Conservation (phyloP, 345 rosid genomes). For the Corymbia maculata region DNA sequence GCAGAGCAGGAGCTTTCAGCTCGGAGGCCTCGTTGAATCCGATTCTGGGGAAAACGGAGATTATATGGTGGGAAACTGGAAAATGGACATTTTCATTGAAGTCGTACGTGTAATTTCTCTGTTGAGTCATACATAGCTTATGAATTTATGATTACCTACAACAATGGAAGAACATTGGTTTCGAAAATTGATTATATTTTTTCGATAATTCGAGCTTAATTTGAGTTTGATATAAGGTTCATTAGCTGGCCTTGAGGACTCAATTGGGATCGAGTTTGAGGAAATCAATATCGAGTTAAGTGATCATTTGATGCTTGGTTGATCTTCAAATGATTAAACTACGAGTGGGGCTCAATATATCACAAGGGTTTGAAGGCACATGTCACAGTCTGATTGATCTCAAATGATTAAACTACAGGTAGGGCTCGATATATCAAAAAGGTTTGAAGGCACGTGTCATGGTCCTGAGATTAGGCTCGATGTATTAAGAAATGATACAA, state of each 20-base stretch:
- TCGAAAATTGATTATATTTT: background rate
- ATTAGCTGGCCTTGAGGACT: background rate
- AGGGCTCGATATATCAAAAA: background rate
- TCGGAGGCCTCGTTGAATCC: background rate
- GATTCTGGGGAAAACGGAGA: background rate
- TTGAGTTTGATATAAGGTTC: background rate
- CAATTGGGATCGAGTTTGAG: background rate
- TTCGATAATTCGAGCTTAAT: background rate
- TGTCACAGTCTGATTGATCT: fast-evolving
- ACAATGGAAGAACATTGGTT: background rate
- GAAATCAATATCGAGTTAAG: background rate
- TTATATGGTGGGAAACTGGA: background rate
- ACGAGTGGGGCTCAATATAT: background rate
- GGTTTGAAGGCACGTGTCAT: background rate
- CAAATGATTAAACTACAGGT: background rate
- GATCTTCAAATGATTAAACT: background rate
- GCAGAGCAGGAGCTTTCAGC: background rate
- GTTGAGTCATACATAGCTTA: background rate
- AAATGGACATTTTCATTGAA: background rate
- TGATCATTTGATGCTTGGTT: fast-evolving
- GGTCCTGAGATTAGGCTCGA: background rate
- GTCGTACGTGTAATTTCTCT: background rate
- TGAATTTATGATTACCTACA: background rate
- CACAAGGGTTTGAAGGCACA: fast-evolving
- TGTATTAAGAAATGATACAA: background rate